Percentiles rank a stretch among this genome's conserved stretches.
Evolutionary conservation across 331 rosid species (phyloP).

Genomic region (Malus hybrid): DNA sequence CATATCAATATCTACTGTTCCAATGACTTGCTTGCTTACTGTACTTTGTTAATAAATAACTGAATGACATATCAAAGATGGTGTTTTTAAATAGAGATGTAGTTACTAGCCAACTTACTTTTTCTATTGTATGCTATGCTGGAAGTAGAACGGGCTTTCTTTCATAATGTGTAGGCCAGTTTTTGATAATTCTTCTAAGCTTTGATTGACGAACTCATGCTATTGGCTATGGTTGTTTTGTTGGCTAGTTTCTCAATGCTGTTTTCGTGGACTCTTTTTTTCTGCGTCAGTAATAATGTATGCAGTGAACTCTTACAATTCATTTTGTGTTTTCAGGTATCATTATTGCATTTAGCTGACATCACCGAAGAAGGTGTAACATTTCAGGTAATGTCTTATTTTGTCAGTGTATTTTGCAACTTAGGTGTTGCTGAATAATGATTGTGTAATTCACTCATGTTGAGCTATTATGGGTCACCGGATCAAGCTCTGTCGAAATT

Average conservation of each 20-base stretch:
- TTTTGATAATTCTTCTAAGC: not conserved
- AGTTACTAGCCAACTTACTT: not conserved
- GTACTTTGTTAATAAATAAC: not conserved
- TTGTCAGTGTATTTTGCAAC: not conserved
- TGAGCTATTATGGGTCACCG: not conserved
- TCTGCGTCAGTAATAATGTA: not conserved
- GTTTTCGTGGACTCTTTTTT: not conserved
- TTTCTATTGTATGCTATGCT: not conserved
- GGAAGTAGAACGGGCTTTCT: not conserved
- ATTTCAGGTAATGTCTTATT: constrained; percentile 60
- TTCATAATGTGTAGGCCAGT: not conserved
- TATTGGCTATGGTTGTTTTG: not conserved
- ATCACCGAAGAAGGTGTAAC: constrained; percentile 95
- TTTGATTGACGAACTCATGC: not conserved
- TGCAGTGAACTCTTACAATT: constrained; percentile 3
- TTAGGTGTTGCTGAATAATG: not conserved
- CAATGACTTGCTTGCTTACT: not conserved
- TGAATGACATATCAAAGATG: not conserved
- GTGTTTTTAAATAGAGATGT: not conserved
- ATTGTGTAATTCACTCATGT: not conserved
- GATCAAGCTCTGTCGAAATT: not conserved
- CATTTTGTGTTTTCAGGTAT: constrained; percentile 51
- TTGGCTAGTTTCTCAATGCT: not conserved
- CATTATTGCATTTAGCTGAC: constrained; percentile 91
- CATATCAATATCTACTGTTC: not conserved